Conservation (phyloP, 83 land plant genomes). For the Diphasiastrum complanatum region DNA sequence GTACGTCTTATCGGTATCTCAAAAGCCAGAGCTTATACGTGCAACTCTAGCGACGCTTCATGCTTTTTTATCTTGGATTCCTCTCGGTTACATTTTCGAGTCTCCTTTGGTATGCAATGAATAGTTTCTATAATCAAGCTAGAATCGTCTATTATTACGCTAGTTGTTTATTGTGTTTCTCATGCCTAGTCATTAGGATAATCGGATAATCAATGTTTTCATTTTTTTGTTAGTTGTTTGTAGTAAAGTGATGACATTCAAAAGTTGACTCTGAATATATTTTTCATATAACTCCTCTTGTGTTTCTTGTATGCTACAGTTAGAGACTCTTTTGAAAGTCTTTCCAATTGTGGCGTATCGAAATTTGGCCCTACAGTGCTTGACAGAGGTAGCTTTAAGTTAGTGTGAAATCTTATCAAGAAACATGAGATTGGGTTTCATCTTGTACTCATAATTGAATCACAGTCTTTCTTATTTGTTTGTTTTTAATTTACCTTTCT, state of each 20-base stretch:
- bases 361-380: constrained; percentile 86
- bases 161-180: background rate
- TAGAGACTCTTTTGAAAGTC: constrained; percentile 76
- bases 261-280: too few species aligned
- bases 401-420: background rate
- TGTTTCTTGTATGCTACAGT: constrained; percentile 35
- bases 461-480: too few species aligned
- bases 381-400: constrained; percentile 65
- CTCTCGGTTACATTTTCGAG: constrained; percentile 90
- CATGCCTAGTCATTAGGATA: background rate
- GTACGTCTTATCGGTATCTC: constrained; percentile 87
- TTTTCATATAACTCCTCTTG: too few species aligned
- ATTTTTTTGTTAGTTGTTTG: constrained; percentile 7
- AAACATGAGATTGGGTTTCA: too few species aligned
- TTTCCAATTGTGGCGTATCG: constrained; percentile 76
- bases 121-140: too few species aligned
- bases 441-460: too few species aligned
- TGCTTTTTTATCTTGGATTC: constrained; percentile 97
- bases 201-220: background rate
- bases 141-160: too few species aligned
- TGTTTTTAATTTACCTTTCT: too few species aligned
- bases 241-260: too few species aligned
- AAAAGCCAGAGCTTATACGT: constrained; percentile 85
- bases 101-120: constrained; percentile 69
- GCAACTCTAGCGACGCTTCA: constrained; percentile 90